Percentiles rank a stretch among this genome's conserved stretches.
Evolutionary conservation across 2,329 filamentous ascomycete genomes (phyloP).

Genomic region (Stagonosporopsis vannaccii): DNA sequence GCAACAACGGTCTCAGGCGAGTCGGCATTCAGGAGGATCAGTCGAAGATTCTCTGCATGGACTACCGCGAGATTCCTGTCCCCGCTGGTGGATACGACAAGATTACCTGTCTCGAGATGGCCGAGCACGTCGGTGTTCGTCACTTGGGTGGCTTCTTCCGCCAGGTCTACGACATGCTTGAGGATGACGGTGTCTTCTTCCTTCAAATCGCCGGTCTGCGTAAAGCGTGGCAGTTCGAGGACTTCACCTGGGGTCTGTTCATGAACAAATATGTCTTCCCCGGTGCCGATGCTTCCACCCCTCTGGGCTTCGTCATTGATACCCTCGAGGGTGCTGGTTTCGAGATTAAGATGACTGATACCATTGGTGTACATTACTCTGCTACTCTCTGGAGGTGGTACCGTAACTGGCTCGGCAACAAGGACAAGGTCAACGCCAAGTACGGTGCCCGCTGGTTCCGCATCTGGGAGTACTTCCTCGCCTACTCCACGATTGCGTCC

Average conservation of each 20-base stretch:
- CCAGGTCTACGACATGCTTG: constrained; percentile 93
- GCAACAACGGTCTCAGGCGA: constrained; percentile 85
- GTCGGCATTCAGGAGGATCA: constrained; percentile 85
- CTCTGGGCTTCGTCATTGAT: constrained; percentile 85
- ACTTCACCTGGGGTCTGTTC: constrained; percentile 97
- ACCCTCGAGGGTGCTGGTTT: constrained; percentile 86
- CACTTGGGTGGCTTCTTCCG: constrained; percentile 81
- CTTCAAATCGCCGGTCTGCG: constrained; percentile 93
- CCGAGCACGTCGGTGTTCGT: constrained; percentile 95
- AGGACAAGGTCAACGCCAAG: constrained; percentile 90
- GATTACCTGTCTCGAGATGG: constrained; percentile 98
- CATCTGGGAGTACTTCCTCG: constrained; percentile 93
- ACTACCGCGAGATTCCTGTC: constrained; percentile 92
- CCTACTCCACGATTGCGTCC: constrained; percentile 82
- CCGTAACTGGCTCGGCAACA: constrained; percentile 96
- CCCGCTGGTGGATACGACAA: constrained; percentile 84
- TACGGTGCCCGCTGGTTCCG: constrained; percentile 96
- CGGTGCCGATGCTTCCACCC: constrained; percentile 93
- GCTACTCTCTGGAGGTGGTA: constrained; percentile 98
- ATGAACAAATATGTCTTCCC: constrained; percentile 99
- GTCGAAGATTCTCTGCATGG: constrained; percentile 91
- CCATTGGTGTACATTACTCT: constrained; percentile 95
- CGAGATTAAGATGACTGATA: constrained; percentile 91
- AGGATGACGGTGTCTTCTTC: constrained; percentile 96
- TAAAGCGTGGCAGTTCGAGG: constrained; percentile 97